phyloP scores from a whole-genome alignment of 352 stramenopile species.

The Phytophthora lateralis region DNA sequence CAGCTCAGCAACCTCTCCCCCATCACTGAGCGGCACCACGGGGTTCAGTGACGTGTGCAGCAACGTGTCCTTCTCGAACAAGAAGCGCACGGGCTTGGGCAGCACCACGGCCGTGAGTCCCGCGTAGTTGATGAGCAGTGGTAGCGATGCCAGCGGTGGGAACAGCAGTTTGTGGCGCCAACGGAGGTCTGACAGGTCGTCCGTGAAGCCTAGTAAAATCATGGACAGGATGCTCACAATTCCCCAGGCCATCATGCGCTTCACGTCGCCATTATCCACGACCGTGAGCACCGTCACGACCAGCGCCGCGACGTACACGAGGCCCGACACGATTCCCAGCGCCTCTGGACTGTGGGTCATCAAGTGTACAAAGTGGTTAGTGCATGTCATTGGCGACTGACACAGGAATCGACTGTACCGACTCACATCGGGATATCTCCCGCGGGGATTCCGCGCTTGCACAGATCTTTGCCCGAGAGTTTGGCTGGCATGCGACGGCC shows the following conservation, averaged over 20 bases:
- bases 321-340: slow-evolving; percentile 86
- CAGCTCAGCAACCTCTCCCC: slow-evolving; percentile 92
- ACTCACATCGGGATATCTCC: slow-evolving; percentile 89
- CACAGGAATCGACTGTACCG: background rate
- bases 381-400: background rate
- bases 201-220: slow-evolving; percentile 92
- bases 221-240: slow-evolving; percentile 90
- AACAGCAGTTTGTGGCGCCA: slow-evolving; percentile 98
- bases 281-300: slow-evolving; percentile 73
- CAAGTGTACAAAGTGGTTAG: background rate
- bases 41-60: slow-evolving; percentile 66
- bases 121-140: slow-evolving; percentile 96
- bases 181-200: slow-evolving; percentile 97
- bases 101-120: slow-evolving; percentile 95
- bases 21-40: slow-evolving; percentile 70
- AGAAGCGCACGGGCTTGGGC: slow-evolving; percentile 84
- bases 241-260: slow-evolving; percentile 84
- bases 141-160: slow-evolving; percentile 95
- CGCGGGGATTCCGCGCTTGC: slow-evolving; percentile 89
- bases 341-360: slow-evolving; percentile 72
- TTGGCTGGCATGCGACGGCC: slow-evolving; percentile 74
- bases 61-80: slow-evolving; percentile 68
- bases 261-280: slow-evolving; percentile 68
- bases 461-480: slow-evolving; percentile 92
- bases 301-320: slow-evolving; percentile 81